Evolutionary conservation across 306 rosid species (phyloP).

Genomic region (Abrus precatorius): DNA sequence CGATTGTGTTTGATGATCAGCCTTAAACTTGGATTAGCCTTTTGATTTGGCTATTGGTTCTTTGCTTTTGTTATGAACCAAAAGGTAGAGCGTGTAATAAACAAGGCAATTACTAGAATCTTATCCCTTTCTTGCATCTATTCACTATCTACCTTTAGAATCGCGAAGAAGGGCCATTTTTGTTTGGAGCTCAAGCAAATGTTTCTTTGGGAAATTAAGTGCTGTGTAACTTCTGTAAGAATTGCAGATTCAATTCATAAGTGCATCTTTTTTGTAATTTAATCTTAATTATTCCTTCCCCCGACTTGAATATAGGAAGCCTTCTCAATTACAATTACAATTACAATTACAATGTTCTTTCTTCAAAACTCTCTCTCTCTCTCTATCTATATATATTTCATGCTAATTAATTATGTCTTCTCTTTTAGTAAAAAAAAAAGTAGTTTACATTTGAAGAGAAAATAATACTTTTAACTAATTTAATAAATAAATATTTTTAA

Average conservation of each 20-base stretch:
- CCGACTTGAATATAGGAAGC: not conserved
- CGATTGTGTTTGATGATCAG: not conserved
- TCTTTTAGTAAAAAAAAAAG: too few species aligned
- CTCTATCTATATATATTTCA: too few species aligned
- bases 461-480: too few species aligned
- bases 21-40: not conserved
- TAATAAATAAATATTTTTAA: too few species aligned
- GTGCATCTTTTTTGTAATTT: not conserved
- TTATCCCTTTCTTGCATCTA: constrained; percentile 43
- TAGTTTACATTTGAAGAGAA: too few species aligned
- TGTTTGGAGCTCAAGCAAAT: not conserved
- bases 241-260: not conserved
- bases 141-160: not conserved
- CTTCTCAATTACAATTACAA: not conserved
- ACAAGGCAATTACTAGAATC: constrained; percentile 27
- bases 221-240: not conserved
- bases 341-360: not conserved
- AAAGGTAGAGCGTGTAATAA: not conserved
- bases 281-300: not conserved
- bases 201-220: not conserved
- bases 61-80: constrained; percentile 38
- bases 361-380: not conserved
- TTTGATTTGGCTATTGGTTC: constrained; percentile 32
- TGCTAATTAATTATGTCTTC: too few species aligned
- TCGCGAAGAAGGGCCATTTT: not conserved